Conservation (phyloP, 371 early-diverging fungal genomes). For the Zychaea mexicana region DNA sequence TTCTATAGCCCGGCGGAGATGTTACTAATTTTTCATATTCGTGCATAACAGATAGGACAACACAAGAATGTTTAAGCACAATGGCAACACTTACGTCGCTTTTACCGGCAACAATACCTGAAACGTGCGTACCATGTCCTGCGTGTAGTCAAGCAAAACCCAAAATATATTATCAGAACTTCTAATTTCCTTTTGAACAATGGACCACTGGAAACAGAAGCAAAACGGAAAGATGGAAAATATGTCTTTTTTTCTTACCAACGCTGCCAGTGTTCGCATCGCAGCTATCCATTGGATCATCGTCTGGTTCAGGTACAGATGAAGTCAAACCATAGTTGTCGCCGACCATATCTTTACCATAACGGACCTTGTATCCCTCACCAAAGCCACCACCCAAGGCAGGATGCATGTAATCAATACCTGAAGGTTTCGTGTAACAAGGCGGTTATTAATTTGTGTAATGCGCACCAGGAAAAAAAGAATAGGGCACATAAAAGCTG, state of each 20-base stretch:
- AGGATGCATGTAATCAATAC: constrained; percentile 69
- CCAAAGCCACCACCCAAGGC: constrained; percentile 77
- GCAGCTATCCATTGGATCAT: constrained; percentile 46
- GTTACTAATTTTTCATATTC: neutral
- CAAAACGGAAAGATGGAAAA: neutral
- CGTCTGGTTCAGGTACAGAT: constrained; percentile 24
- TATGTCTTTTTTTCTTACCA: constrained; percentile 15
- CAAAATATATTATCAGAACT: neutral
- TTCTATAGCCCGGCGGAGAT: constrained; percentile 12
- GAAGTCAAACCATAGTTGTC: constrained; percentile 33
- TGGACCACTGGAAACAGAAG: neutral
- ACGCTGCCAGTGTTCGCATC: constrained; percentile 34
- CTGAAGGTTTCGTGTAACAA: constrained; percentile 14
- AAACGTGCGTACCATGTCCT: constrained; percentile 70
- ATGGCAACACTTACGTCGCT: constrained; percentile 26
- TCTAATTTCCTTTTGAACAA: too few relatives aligned
- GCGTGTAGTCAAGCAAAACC: too few relatives aligned
- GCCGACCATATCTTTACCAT: constrained; percentile 66
- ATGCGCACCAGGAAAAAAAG: too few relatives aligned
- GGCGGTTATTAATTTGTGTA: neutral
- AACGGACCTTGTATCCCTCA: constrained; percentile 51
- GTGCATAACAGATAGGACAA: neutral
- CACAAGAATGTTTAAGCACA: too few relatives aligned
- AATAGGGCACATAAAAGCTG: too few relatives aligned
- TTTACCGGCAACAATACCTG: constrained; percentile 68